These are phyloP conservation scores for Persicaria tinctoria DNA, from an alignment of 148 eudicot species.

Conservation along the genomic window DNA sequence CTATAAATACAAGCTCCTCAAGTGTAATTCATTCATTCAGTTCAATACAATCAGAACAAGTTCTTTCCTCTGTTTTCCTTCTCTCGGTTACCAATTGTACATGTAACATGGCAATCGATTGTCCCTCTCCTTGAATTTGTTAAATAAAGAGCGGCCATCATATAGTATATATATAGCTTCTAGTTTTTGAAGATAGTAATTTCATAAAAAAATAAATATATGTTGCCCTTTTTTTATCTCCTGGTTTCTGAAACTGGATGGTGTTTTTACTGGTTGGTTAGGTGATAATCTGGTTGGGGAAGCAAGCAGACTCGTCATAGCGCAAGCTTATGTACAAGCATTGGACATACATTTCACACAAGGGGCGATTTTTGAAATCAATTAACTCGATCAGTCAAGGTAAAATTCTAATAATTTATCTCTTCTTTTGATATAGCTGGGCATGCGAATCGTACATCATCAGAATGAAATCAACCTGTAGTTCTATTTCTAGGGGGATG, in stretches of 20 bases:
- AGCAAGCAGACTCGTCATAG: slow-evolving; percentile 91
- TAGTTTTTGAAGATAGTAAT: no score
- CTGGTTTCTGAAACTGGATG: background rate
- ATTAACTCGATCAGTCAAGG: slow-evolving; percentile 47
- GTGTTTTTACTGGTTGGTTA: slow-evolving; percentile 13
- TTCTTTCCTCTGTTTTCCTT: no score
- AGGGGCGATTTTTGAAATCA: slow-evolving; percentile 79
- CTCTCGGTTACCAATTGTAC: no score
- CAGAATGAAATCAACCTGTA: background rate
- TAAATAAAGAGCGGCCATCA: no score
- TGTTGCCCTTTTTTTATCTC: background rate
- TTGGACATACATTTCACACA: slow-evolving; percentile 76
- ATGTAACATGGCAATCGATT: no score
- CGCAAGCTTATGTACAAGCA: slow-evolving; percentile 96
- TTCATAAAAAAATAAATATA: no score
- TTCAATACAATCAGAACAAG: no score
- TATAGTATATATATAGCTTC: no score
- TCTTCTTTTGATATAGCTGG: background rate
- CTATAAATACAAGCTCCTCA: no score
- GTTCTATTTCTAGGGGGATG: slow-evolving; percentile 68
- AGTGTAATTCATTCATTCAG: no score
- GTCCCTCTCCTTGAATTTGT: no score
- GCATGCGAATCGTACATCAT: background rate
- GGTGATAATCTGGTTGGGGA: slow-evolving; percentile 98
- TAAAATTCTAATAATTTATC: slow-evolving; percentile 15